These are phyloP conservation scores for Starmerella floricola DNA, from an alignment of 805 yeast species.

Conservation along the genomic window DNA sequence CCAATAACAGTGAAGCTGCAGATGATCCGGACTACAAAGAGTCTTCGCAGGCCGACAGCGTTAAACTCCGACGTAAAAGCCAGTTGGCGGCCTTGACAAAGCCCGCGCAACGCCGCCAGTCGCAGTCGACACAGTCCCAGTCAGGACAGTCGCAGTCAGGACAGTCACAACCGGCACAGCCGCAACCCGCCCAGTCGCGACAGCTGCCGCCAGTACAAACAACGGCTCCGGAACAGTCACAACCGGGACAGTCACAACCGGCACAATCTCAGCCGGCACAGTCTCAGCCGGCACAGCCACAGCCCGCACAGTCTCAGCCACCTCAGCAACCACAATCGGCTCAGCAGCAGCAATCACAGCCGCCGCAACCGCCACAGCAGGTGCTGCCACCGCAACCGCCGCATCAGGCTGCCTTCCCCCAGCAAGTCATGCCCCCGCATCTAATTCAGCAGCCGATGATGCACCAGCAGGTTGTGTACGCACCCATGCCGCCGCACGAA, in stretches of 20 bases:
- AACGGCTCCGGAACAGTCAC: not conserved
- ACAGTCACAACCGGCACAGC: too few species aligned
- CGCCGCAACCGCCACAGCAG: not conserved
- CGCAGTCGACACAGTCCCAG: too few species aligned
- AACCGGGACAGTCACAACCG: not conserved
- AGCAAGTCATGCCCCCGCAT: not conserved
- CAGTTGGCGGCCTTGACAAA: too few species aligned
- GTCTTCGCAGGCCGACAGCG: too few species aligned
- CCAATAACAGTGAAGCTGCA: not conserved
- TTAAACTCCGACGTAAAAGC: too few species aligned
- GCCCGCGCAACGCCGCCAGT: too few species aligned
- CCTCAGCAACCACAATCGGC: not conserved
- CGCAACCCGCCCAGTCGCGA: too few species aligned
- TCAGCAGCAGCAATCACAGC: not conserved
- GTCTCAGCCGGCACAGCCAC: not conserved
- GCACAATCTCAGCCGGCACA: not conserved
- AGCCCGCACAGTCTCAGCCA: too few species aligned
- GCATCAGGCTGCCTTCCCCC: not conserved
- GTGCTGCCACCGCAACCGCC: not conserved
- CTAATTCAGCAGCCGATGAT: not conserved
- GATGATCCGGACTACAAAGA: not conserved
- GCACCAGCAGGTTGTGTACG: too few species aligned
- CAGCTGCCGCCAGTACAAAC: not conserved
- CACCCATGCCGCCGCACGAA: too few species aligned
- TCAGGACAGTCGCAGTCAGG: too few species aligned